These are phyloP conservation scores for Claviceps digitariae DNA, from an alignment of 2,329 filamentous ascomycete genomes.

Conservation along the genomic window DNA sequence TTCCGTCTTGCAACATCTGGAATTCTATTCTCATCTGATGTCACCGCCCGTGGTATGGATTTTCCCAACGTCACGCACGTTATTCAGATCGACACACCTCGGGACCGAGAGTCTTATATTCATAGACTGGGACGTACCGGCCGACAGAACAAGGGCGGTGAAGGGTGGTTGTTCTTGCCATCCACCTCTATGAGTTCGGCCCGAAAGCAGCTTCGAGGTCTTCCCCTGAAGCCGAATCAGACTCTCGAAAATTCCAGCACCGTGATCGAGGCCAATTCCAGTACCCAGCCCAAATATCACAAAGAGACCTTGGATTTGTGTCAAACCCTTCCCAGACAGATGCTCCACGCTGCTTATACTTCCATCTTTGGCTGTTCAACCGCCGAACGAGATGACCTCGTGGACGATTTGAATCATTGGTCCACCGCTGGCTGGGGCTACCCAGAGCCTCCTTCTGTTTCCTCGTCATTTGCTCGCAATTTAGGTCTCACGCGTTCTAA, in stretches of 20 bases:
- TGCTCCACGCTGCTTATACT: constrained; percentile 34
- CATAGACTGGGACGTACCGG: constrained; percentile 66
- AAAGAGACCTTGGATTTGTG: constrained; percentile 28
- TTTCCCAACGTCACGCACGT: constrained; percentile 72
- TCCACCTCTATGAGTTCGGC: constrained; percentile 36
- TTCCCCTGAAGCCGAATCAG: constrained; percentile 46
- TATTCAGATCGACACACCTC: constrained; percentile 55
- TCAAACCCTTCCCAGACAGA: constrained; percentile 21
- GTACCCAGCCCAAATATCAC: constrained; percentile 32
- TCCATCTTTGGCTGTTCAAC: constrained; percentile 40
- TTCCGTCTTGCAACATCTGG: constrained; percentile 55
- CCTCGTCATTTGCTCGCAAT: constrained; percentile 14
- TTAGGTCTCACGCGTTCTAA: constrained; percentile 19
- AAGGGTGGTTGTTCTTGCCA: constrained; percentile 55
- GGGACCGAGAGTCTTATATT: constrained; percentile 57
- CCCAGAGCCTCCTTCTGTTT: constrained; percentile 29
- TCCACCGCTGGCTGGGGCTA: constrained; percentile 37
- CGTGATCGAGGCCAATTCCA: constrained; percentile 37
- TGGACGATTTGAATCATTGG: constrained; percentile 42
- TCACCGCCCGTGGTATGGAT: constrained; percentile 72
- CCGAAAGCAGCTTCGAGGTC: constrained; percentile 36
- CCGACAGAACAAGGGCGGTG: constrained; percentile 58
- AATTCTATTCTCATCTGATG: constrained; percentile 65
- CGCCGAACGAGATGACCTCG: constrained; percentile 24
- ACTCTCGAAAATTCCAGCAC: constrained; percentile 36